A percentile compares a stretch with the other conserved stretches of the same genome.
Conservation (phyloP, 2,329 filamentous ascomycete species). For the Camptophora hylomeconis region DNA sequence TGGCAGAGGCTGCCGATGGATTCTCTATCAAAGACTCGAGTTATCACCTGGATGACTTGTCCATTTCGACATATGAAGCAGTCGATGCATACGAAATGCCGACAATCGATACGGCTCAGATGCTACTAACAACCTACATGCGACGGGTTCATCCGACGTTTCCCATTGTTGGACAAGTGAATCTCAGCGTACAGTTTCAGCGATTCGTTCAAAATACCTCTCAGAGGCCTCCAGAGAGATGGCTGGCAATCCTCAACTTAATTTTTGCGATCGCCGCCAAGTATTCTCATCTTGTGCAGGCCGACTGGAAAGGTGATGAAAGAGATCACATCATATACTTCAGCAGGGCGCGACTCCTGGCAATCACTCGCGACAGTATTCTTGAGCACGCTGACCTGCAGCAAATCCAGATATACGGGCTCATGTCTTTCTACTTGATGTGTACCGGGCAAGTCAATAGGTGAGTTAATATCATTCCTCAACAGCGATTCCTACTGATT, state of each 20-base stretch:
- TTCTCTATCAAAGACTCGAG: constrained; percentile 18
- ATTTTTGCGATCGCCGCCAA: constrained; percentile 33
- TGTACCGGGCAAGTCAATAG: constrained; percentile 31
- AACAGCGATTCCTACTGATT: constrained; percentile 6
- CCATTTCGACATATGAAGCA: constrained; percentile 27
- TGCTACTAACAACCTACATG: constrained; percentile 30
- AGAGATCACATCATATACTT: constrained; percentile 32
- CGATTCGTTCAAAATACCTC: constrained; percentile 20
- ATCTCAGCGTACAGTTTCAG: constrained; percentile 28
- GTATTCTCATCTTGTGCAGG: constrained; percentile 29
- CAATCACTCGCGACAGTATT: constrained; percentile 29
- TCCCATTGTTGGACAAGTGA: constrained; percentile 30
- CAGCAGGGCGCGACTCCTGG: constrained; percentile 29
- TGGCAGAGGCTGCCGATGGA: constrained; percentile 20
- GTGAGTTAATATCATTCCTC: constrained; percentile 18
- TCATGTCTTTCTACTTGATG: constrained; percentile 32
- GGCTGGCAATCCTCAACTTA: constrained; percentile 33
- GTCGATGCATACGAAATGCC: constrained; percentile 31
- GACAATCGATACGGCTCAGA: constrained; percentile 26
- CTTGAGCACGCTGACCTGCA: constrained; percentile 33
- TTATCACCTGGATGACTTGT: constrained; percentile 32
- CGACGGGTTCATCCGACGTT: constrained; percentile 30
- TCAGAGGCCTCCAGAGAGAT: constrained; percentile 25
- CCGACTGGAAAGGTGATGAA: constrained; percentile 28
- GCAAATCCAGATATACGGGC: constrained; percentile 31